phyloP scores from a whole-genome alignment of 106 monocot genomes.

The Apostasia shenzhenica region DNA sequence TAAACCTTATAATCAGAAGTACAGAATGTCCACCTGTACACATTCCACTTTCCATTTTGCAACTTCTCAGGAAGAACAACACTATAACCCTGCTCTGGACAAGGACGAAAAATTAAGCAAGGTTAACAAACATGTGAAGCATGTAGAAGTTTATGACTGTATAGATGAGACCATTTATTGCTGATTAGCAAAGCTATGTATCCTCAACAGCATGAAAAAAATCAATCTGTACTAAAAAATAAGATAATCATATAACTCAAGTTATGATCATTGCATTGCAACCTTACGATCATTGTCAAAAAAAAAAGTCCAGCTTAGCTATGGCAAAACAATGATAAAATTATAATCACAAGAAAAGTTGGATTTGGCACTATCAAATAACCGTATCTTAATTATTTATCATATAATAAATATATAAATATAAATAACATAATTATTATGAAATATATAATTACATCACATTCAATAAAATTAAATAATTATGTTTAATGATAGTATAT shows the following conservation, averaged over 20 bases:
- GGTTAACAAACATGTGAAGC: not conserved
- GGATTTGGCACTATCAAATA: too few relatives aligned
- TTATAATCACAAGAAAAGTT: too few relatives aligned
- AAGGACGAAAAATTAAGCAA: conserved; percentile 6
- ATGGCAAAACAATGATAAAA: too few relatives aligned
- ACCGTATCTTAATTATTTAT: too few relatives aligned
- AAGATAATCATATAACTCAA: not conserved
- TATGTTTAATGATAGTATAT: too few relatives aligned
- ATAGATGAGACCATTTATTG: not conserved
- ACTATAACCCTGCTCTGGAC: conserved; percentile 58
- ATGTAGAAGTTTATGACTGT: not conserved
- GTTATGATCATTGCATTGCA: not conserved
- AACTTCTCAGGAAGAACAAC: conserved; percentile 76
- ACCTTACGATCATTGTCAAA: not conserved
- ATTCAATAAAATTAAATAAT: too few relatives aligned
- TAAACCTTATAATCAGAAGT: not conserved
- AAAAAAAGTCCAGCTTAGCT: too few relatives aligned
- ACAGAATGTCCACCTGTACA: conserved; percentile 57
- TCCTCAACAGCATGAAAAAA: not conserved
- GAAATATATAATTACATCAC: too few relatives aligned
- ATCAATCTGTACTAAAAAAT: not conserved
- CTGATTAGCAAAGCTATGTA: not conserved
- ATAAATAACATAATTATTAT: too few relatives aligned
- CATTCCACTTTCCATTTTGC: conserved; percentile 87
- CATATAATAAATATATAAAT: too few relatives aligned